phyloP scores from a whole-genome alignment of 495 filamentous ascomycete genomes.

The Podospora australis region DNA sequence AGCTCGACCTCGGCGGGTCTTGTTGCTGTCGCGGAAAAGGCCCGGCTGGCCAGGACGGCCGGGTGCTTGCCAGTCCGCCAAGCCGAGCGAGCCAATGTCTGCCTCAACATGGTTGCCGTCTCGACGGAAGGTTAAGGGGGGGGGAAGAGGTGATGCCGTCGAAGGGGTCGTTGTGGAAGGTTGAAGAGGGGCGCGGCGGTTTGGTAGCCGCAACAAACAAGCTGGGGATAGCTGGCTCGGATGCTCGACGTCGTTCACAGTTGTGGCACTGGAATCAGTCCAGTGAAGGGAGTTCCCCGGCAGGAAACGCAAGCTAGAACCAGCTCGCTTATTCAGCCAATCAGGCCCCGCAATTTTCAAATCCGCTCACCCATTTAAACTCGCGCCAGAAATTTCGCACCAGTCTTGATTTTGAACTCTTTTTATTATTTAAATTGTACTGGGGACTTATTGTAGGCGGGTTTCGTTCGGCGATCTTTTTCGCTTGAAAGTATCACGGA shows the following conservation, averaged over 20 bases:
- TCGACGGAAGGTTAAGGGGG: slow-evolving; percentile 38
- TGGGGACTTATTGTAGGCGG: slow-evolving; percentile 88
- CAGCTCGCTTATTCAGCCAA: slow-evolving; percentile 23
- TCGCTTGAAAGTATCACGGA: slow-evolving; percentile 27
- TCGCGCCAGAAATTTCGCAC: slow-evolving; percentile 5
- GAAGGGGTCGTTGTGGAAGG: slow-evolving; percentile 8
- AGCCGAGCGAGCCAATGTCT: slow-evolving; percentile 79
- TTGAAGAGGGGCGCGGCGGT: neutral
- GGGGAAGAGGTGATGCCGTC: slow-evolving; percentile 9
- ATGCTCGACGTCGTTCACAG: neutral
- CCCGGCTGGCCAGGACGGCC: slow-evolving; percentile 56
- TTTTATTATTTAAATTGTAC: slow-evolving; percentile 49
- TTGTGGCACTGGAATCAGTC: no score
- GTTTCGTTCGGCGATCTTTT: slow-evolving; percentile 25
- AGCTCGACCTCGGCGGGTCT: slow-evolving; percentile 87
- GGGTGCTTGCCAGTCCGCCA: slow-evolving; percentile 67
- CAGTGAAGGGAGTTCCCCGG: slow-evolving; percentile 6
- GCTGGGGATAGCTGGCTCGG: slow-evolving; percentile 6
- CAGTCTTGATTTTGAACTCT: slow-evolving; percentile 24
- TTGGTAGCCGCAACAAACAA: slow-evolving; percentile 6
- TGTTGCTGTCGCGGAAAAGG: slow-evolving; percentile 66
- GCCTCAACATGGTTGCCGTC: slow-evolving; percentile 74
- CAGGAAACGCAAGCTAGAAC: slow-evolving; percentile 17
- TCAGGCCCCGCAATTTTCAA: slow-evolving; percentile 21
- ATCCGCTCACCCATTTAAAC: slow-evolving; percentile 16